These are phyloP conservation scores for Sordaria brevicollis DNA, from an alignment of 495 filamentous ascomycete genomes.

Conservation along the genomic window DNA sequence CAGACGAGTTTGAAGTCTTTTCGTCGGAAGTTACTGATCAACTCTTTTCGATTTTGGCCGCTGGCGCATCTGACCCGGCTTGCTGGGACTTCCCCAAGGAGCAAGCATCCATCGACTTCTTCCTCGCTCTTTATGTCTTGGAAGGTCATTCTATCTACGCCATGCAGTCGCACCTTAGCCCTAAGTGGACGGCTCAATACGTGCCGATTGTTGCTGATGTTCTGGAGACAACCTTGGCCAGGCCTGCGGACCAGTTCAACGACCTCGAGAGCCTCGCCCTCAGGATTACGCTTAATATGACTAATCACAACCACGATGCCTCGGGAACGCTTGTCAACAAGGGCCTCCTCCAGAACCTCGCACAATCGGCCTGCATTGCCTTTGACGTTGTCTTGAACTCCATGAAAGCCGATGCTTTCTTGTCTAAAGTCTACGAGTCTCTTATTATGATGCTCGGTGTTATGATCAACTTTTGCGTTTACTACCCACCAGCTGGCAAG, in stretches of 20 bases:
- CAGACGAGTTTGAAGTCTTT: constrained; percentile 40
- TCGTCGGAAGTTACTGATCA: constrained; percentile 37
- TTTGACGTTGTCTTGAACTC: constrained; percentile 35
- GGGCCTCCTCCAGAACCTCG: constrained; percentile 46
- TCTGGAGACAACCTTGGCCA: constrained; percentile 22
- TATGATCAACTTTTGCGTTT: constrained; percentile 83
- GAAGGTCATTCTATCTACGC: constrained; percentile 33
- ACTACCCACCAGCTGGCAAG: constrained; percentile 44
- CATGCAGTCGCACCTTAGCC: constrained; percentile 22
- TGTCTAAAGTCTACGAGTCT: constrained; percentile 45
- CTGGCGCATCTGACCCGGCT: constrained; percentile 19
- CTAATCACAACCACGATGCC: constrained; percentile 64
- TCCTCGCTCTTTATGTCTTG: constrained; percentile 28
- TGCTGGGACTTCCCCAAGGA: constrained; percentile 25
- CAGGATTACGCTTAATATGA: constrained; percentile 74
- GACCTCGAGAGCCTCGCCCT: constrained; percentile 38
- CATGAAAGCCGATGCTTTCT: constrained; percentile 25
- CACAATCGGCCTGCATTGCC: constrained; percentile 27
- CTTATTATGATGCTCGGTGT: constrained; percentile 73
- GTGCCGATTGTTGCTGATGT: constrained; percentile 29
- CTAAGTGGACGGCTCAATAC: constrained; percentile 29
- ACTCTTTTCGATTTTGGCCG: constrained; percentile 40
- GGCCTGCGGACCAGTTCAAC: constrained; percentile 19
- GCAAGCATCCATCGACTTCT: constrained; percentile 27
- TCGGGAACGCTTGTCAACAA: constrained; percentile 55